Evolutionary conservation across 2,329 filamentous ascomycete genomes (phyloP), one percentile per base, ranked within the genome.

Genomic region (Didymella lethalis): DNA sequence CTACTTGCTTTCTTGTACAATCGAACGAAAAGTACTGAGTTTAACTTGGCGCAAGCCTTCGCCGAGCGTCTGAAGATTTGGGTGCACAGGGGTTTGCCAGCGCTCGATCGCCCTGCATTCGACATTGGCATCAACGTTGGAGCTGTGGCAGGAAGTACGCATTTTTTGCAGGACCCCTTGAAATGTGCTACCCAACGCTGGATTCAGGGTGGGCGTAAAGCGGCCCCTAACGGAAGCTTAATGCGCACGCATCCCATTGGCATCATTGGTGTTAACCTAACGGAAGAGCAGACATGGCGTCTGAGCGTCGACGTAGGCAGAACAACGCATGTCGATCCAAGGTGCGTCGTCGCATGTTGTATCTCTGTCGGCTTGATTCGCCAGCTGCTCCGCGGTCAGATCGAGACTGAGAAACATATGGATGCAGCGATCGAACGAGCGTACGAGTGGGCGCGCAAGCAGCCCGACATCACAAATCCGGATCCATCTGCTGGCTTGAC

Each of bases 171-270:
- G 0, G 70, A 81, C 36, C 82, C 83, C 0, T 70, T 75, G 16
- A 72, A 53, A 0, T 75, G 71, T 5, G 81, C 83, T 2, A 72
- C 77, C 2, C 64, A 70, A 11, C 68, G 73, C 16, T 85, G 83
- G 83, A 66, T 76, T 16, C 75, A 75, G 3, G 71, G 74, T 1
- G 73, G 72, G 0, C 76, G 76, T 45, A 67, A 77, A 3, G 73
- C 75, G 4, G 83, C 83, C 0, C 80, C 83, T 0, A 85, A 85
- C 52, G 83, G 83, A 1, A 83, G 80, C 43, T 64, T 85, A 12
- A 85, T 85, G 83, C 68, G 83, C 8, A 85, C 82, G 8, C 82
- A 85, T 54, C 80, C 81, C 0, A 69, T 85, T 14, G 83, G 82
- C 0, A 64, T 84, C 6, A 80, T 85, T 57, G 82, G 80, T 43